Evolutionary conservation across 495 filamentous ascomycete species (phyloP), one percentile per base, ranked within the genome.

Genomic region (Aspergillus sclerotioniger): DNA sequence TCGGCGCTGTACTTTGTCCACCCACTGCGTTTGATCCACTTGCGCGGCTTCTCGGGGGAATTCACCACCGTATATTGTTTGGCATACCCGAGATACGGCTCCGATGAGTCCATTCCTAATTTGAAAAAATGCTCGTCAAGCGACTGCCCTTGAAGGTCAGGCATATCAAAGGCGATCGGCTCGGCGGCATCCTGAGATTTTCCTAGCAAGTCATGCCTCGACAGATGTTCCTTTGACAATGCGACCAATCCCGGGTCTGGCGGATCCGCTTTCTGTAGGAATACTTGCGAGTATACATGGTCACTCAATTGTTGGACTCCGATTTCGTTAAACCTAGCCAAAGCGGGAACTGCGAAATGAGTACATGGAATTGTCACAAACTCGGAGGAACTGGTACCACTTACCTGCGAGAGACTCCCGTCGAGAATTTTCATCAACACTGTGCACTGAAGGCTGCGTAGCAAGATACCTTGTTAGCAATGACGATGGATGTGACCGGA

Each of bases 51-150:
- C n/a, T 81, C 76, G 2, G 91, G 91, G 15, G 87, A 78, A 49
- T 84, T 83, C 3, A 80, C 71, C 41, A 71, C 67, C 10, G 87
- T 83, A 67, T 95, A 94, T 20, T 82, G 72, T 66, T 90, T 90
- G 7, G 95, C 89, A 51, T 84, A 78, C 0, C 73, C 71, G 41
- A 96, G 71, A 67, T 92, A 97, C n/a, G 93, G 92, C 60, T 97
- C 90, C 20, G 90, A 90, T 13, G 87, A 84, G 67, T 96, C 91
- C 75, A 87, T 83, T 19, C 94, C 94, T 6, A 99, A 83, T 68
- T 84, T 92, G 78, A 90, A 79, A 67, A 99, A 99, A 71, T 99
- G 94, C 63, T 98, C 95, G 70, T 98, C 95, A 21, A 99, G 73
- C 0, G 90, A 89, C 28, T 79, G 64, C 5, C 94, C 95, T 51